Evolutionary conservation across 768 basidiomycete genomes (phyloP), one percentile per base, ranked within the genome.

Genomic region (Psilocybe tampanensis): DNA sequence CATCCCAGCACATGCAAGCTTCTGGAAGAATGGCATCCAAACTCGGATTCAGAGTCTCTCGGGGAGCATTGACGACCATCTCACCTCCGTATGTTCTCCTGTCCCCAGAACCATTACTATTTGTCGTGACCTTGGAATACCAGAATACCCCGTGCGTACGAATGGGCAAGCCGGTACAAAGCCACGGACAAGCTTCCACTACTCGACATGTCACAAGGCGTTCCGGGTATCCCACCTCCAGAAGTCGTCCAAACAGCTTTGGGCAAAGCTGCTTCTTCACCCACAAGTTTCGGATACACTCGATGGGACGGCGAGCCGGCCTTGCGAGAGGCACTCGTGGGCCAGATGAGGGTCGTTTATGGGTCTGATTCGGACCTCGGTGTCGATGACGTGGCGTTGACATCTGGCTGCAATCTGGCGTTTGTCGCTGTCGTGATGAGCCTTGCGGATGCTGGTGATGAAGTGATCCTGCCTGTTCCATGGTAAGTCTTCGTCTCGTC

Each of bases 181-280:
- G 64, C 78, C 0, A 77, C 79, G 0, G 65, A 74, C 0, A 64
- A 56, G 21, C 74, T 76, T 8, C 85, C 83, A 0, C 71, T 92
- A 2, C 76, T 92, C 67, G 87, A 77, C 63, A 85, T 92, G 76
- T 86, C 87, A 1, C 90, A 92, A 70, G 88, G 92, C 39, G 84
- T 86, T 0, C 92, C 92, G 0, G 86, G 86, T 5, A 75, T 73
- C 0, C 82, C 86, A 0, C 92, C 92, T 0, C 82, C 86, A 2
- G 65, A 72, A 2, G 48, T 65, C 1, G 70, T 92, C 8, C 77
- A 85, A 32, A 64, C 77, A 0, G 79, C 82, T 1, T 66, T 93
- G 1, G 76, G 73, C 0, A 64, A 65, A 8, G 76, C 81, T 0
- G 70, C 82, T 0, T 70, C 77, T 8, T 77, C 78, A 41, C 76